These are phyloP conservation scores for Podospora fimiseda DNA, from an alignment of 495 filamentous ascomycete species.

Conservation along the genomic window DNA sequence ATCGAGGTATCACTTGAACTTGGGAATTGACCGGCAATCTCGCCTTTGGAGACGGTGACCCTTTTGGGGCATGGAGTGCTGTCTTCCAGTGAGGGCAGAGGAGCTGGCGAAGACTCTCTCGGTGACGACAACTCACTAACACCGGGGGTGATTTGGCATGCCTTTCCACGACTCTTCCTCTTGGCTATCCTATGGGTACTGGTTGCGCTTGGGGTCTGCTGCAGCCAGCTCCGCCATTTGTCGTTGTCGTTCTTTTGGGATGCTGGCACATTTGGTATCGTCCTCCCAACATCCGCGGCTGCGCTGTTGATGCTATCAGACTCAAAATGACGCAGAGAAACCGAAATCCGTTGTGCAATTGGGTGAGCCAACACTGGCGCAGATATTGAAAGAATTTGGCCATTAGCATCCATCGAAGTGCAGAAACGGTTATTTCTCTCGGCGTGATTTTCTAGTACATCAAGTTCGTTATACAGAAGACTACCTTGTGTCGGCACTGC, in stretches of 20 bases:
- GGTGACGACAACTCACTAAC: slow-evolving; percentile 15
- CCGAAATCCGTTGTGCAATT: slow-evolving; percentile 9
- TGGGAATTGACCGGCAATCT: neutral
- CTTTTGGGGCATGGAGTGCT: neutral
- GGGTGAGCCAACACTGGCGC: slow-evolving; percentile 10
- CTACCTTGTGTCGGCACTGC: too few species aligned
- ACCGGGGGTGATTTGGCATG: slow-evolving; percentile 19
- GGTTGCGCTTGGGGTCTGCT: slow-evolving; percentile 8
- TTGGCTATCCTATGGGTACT: slow-evolving; percentile 8
- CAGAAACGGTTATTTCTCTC: slow-evolving; percentile 2
- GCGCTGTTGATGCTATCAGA: slow-evolving; percentile 20
- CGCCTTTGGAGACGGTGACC: neutral
- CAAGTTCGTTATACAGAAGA: too few species aligned
- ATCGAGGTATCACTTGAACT: slow-evolving; percentile 14
- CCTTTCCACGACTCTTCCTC: slow-evolving; percentile 8
- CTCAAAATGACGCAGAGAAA: slow-evolving; percentile 1
- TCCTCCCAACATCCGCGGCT: slow-evolving; percentile 19
- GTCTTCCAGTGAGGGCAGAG: neutral
- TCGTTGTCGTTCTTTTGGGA: slow-evolving; percentile 19
- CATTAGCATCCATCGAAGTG: slow-evolving; percentile 11
- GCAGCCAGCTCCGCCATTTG: slow-evolving; percentile 19
- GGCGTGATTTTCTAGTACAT: too few species aligned
- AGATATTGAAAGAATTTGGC: slow-evolving; percentile 8
- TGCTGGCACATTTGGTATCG: slow-evolving; percentile 9
- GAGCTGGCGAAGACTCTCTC: slow-evolving; percentile 1